Percentiles rank a stretch among this genome's conserved stretches.
Evolutionary conservation across 2,329 filamentous ascomycete species (phyloP).

Genomic region (Leptographium procerum): DNA sequence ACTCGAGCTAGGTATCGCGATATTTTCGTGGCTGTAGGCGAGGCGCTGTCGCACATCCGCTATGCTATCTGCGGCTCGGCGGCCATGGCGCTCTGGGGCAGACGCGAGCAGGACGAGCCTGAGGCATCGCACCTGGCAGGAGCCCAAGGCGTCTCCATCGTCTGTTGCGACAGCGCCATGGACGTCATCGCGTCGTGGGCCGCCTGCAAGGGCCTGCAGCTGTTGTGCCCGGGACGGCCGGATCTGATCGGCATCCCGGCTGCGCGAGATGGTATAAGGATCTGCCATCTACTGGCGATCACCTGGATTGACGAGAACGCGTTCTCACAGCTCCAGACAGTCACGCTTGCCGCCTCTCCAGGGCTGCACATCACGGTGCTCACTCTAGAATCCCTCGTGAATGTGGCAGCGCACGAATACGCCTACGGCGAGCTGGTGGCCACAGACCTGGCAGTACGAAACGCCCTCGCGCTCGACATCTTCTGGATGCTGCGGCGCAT

Average conservation of each 20-base stretch:
- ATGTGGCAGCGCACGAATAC: conserved; percentile 24
- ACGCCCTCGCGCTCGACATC: conserved; percentile 19
- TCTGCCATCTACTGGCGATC: conserved; percentile 25
- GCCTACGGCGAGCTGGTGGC: conserved; percentile 1
- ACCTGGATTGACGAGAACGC: conserved; percentile 19
- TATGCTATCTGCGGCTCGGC: conserved; percentile 35
- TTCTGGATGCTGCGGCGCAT: conserved; percentile 24
- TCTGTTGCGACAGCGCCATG: conserved; percentile 25
- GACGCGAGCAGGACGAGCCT: background rate
- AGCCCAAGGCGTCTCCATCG: conserved; percentile 17
- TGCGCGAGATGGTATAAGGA: conserved; percentile 14
- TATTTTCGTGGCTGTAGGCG: conserved; percentile 28
- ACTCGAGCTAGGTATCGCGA: conserved; percentile 24
- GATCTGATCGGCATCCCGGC: conserved; percentile 29
- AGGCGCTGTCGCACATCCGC: conserved; percentile 28
- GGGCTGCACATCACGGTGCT: conserved; percentile 15
- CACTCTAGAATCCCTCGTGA: conserved; percentile 22
- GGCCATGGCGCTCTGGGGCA: conserved; percentile 33
- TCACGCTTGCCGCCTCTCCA: background rate
- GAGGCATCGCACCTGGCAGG: conserved; percentile 15
- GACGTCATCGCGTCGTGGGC: conserved; percentile 31
- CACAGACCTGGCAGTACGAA: background rate
- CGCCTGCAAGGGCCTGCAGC: conserved; percentile 20
- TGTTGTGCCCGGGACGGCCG: conserved; percentile 17
- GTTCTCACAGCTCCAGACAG: conserved; percentile 14